Evolutionary conservation across 176 grass and related monocot species (phyloP), one percentile per base, ranked within the genome.

Genomic region (Oryza nivara): DNA sequence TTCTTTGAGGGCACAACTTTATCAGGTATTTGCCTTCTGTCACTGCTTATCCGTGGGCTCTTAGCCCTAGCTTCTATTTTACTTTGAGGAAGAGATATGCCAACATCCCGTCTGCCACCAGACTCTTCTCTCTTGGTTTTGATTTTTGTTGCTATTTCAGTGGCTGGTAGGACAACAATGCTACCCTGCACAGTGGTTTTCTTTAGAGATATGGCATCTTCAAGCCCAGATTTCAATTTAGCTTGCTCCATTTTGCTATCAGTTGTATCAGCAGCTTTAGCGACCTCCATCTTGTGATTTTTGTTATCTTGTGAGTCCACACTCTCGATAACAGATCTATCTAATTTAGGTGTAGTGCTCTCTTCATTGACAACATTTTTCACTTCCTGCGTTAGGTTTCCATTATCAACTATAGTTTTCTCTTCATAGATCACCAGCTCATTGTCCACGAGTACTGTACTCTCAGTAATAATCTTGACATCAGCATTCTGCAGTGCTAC

Each of bases 341-440:
- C 73, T 72, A 72, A 35, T 67, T 76, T 84, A 78, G 67, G 65
- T 20, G 49, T 70, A 88, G 17, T 70, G 6, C 70, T 90, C 77
- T 92, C 88, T 80, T 94, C 93, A 51, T 80, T 89, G 75, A 95
- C 73, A 54, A 93, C 77, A 89, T 68, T 89, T 81, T 92, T 94
- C 64, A 90, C 88, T 71, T 90, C 89, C 49, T 73, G 80, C 47
- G 70, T 63, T 66, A 87, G 47, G 74, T 92, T 83, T 40, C 83
- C 91, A 77, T 86, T 86, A 78, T 92, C 89, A 51, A 98, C 88
- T 86, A 95, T 77, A 61, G 94, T 95, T 92, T 98, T 98, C 88
- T 95, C 95, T 77, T 98, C 92, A 88, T 87, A 98, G 68, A 94
- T 82, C 86, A 91, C 51, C 25, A 78, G 75, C 61, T 85, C 74